Evolutionary conservation across 352 stramenopile genomes (phyloP).

Genomic region (Phytophthora nicotianae): DNA sequence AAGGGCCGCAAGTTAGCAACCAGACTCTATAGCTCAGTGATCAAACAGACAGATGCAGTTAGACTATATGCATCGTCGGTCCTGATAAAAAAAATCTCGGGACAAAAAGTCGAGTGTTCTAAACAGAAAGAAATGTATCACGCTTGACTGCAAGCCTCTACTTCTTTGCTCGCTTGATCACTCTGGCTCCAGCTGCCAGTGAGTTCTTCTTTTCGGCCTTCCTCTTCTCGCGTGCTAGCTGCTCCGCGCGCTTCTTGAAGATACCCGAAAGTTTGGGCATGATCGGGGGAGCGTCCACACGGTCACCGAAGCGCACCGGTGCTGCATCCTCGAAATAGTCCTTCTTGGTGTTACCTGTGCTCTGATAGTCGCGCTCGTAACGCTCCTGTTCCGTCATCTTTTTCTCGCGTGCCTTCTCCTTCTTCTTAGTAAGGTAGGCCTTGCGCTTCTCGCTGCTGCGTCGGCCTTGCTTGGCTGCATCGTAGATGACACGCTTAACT

Average conservation of each 20-base stretch:
- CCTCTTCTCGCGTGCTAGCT: constrained; percentile 47
- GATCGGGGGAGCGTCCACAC: constrained; percentile 81
- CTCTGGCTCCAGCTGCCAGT: constrained; percentile 15
- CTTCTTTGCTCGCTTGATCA: constrained; percentile 31
- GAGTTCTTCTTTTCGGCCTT: constrained; percentile 39
- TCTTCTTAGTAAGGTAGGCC: constrained; percentile 76
- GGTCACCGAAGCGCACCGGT: constrained; percentile 73
- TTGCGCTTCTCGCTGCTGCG: constrained; percentile 83
- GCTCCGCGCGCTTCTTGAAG: constrained; percentile 78
- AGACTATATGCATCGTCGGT: constrained; percentile 10
- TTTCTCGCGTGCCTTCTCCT: constrained; percentile 67
- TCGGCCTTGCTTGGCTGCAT: constrained; percentile 78
- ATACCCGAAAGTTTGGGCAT: constrained; percentile 83
- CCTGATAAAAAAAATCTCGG: constrained; percentile 1
- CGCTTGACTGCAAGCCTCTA: constrained; percentile 10
- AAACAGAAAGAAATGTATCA: constrained; percentile 31
- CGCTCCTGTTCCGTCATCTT: constrained; percentile 86
- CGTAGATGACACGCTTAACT: constrained; percentile 85
- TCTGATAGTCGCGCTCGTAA: constrained; percentile 80
- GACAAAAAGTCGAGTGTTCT: constrained; percentile 15
- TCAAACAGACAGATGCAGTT: constrained; percentile 7
- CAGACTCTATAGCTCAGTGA: background rate
- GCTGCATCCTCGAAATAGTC: constrained; percentile 75
- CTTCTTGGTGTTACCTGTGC: constrained; percentile 65
- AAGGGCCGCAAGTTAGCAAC: background rate